phyloP scores from a whole-genome alignment of 208 protist species.

The Wallacemonas sp. region DNA sequence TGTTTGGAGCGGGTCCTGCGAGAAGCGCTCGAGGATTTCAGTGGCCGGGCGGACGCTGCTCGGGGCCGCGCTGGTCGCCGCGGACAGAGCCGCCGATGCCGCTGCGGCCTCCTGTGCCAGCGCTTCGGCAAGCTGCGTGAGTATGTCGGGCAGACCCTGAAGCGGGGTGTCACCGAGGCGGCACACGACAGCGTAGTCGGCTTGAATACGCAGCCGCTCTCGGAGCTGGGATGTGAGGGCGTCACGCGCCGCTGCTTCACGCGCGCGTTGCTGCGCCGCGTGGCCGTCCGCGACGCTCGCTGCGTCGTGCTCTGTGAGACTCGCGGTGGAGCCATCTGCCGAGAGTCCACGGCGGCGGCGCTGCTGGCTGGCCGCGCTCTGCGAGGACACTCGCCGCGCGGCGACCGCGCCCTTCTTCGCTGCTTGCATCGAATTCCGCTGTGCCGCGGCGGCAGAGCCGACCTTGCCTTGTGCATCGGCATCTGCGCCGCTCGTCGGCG shows the following conservation, averaged over 20 bases:
- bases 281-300: neutral
- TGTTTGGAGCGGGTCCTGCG: slow-evolving; percentile 5
- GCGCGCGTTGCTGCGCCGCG: neutral
- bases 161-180: slow-evolving; percentile 9
- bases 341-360: neutral
- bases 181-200: neutral
- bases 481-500: neutral
- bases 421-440: neutral
- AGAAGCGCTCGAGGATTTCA: neutral
- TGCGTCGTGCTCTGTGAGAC: neutral
- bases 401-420: neutral
- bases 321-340: neutral
- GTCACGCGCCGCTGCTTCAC: neutral
- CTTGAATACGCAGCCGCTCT: slow-evolving; percentile 1
- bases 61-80: neutral
- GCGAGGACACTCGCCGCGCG: neutral
- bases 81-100: neutral
- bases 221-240: neutral
- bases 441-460: too few relatives aligned
- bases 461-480: neutral
- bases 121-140: slow-evolving; percentile 27
- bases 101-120: slow-evolving; percentile 9
- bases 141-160: slow-evolving; percentile 33
- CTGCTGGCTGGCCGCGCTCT: neutral
- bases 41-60: too few relatives aligned